Evolutionary conservation across 2,329 filamentous ascomycete genomes (phyloP), one percentile per base, ranked within the genome.

Genomic region (Coniochaeta sp.): DNA sequence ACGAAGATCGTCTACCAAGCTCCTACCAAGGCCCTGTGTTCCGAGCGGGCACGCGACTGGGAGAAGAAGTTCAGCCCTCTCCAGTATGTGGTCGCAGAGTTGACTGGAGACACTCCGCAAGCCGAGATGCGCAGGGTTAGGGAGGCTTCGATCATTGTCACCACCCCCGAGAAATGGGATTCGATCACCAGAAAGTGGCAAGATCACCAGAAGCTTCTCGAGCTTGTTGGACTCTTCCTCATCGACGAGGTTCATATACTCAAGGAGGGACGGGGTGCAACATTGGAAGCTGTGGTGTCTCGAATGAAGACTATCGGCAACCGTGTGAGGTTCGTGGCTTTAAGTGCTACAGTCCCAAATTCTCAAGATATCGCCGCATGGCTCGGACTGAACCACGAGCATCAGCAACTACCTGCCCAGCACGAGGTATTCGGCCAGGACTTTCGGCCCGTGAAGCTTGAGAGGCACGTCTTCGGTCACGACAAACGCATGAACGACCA

Each of bases 131-230:
- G 75, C 20, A 81, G 78, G 51, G 85, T 92, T 6, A 84, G 89
- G 54, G 81, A 76, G 58, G 89, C 89, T 3, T 85, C 84, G 46
- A 88, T 95, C 56, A 92, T 95, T 57, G 78, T 95, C 55, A 94
- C 90, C 0, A 95, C 89, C 0, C 89, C 90, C 0, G 89, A 95
- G 67, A 95, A 95, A 62, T 95, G 89, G 89, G 89, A 95, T 63
- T 92, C 88, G 54, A 85, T 94, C 65, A 95, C 90, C 0, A 77
- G 89, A 16, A 91, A 89, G 62, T 95, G 90, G 90, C 83, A 85
- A 58, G 89, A 95, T 59, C 86, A 95, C 60, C 77, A 78, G 50
- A 86, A 77, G 56, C 71, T 95, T 16, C 81, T 95, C 67, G 79
- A 85, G 53, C 75, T 91, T 55, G 81, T 95, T 45, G 87, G 86